Evolutionary conservation across 208 protist genomes (phyloP).

Genomic region (Naegleria lovaniensis): DNA sequence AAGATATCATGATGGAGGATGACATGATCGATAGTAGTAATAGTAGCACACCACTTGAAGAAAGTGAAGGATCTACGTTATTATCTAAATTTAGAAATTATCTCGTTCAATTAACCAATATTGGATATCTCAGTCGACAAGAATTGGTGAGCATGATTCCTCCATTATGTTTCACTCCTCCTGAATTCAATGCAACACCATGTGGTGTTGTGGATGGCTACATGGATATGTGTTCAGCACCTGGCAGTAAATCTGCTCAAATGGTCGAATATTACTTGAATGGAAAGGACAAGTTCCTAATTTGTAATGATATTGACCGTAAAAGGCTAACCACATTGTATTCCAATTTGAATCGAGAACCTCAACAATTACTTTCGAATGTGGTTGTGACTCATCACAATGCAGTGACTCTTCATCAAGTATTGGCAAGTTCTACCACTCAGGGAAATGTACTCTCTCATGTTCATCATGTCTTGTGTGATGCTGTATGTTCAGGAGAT

Average conservation of each 20-base stretch:
- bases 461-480: slow-evolving; percentile 82
- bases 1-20: too few relatives aligned
- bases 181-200: neutral
- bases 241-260: slow-evolving; percentile 47
- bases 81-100: neutral
- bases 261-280: neutral
- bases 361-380: slow-evolving; percentile 69
- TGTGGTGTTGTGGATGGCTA: neutral
- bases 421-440: neutral
- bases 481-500: slow-evolving; percentile 90
- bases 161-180: neutral
- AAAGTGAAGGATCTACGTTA: neutral
- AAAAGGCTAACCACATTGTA: slow-evolving; percentile 40
- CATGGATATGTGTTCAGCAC: slow-evolving; percentile 47
- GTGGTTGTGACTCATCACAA: slow-evolving; percentile 80
- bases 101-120: neutral
- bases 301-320: slow-evolving; percentile 41
- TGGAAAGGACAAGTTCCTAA: slow-evolving; percentile 31
- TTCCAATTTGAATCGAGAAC: slow-evolving; percentile 50
- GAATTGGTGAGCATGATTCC: slow-evolving; percentile 23
- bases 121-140: slow-evolving; percentile 16
- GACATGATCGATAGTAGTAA: neutral
- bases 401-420: slow-evolving; percentile 33
- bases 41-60: neutral
- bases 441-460: neutral